Base-by-base conservation (phyloP, 768 basidiomycete genomes). In the Pisolithus tinctorius region DNA sequence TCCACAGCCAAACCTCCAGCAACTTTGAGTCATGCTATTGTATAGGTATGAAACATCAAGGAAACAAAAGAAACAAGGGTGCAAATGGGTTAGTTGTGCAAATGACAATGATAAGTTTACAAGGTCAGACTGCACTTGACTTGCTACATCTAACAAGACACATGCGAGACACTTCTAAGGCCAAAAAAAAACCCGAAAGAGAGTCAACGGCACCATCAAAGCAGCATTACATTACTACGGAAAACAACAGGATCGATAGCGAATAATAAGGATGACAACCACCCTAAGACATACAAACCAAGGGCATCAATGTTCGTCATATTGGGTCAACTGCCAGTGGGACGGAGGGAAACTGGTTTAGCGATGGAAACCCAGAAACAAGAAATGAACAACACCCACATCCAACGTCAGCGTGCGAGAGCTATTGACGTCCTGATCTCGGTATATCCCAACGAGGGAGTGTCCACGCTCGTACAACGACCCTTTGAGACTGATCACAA, bases 401-500 rank as follows among this genome's bases (percentile, higher is more conserved):
- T 98, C 93, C 46, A 98, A 77, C 1, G 94, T 97, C 56, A 99
- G 70, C 23, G 91, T 91, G 49, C 86, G 77, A 4, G 94, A 96
- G 60, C 91, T 93, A 60, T 95, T 95, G 53, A 91, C 80, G 10
- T 91, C 91, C 62, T 97, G 94, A 60, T 96, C 93, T 16, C 94
- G 82, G 67, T 93, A 93, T 36, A 96, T 92, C 4, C 94, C 94
- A 26, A 97, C 93, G 41, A 97, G 75, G 1, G 92, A 91, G 56
- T 92, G 80, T 9, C 93, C 89, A 16, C 84, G 81, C 65, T 95
- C 93, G 59, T 94, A 95, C 55, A 98, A 69, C 0, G 93, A 91
- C 40, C 86, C 88, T 68, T 98, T 98, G 66, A 98, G 75, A 65
- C 92, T 93, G 74, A 99, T 99, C 50, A 98, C 94, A 52, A 99